Evolutionary conservation across 1,284 basidiomycete species (phyloP).

Genomic region (Vanrija pseudolonga): DNA sequence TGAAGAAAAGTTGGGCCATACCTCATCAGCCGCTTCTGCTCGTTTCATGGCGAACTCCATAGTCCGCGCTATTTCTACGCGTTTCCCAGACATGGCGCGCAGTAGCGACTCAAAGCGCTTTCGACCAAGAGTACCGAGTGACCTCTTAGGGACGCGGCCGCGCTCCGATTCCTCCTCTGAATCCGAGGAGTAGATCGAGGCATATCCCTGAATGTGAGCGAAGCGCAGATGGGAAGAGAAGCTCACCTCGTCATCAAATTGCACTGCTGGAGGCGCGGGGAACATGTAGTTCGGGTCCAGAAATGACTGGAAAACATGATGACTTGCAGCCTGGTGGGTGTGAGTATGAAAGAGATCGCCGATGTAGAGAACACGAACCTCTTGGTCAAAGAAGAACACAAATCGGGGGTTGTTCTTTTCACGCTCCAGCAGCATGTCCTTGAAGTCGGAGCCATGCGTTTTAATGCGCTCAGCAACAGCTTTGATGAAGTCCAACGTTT

Average conservation of each 20-base stretch:
- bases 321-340: constrained; percentile 22
- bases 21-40: constrained; percentile 88
- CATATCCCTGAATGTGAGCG: constrained; percentile 64
- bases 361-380: constrained; percentile 55
- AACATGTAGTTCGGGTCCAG: constrained; percentile 61
- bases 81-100: constrained; percentile 73
- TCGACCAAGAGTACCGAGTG: constrained; percentile 70
- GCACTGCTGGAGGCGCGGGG: constrained; percentile 54
- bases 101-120: constrained; percentile 86
- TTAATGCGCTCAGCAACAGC: constrained; percentile 79
- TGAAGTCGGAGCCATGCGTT: constrained; percentile 74
- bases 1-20: constrained; percentile 32
- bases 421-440: constrained; percentile 66
- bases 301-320: constrained; percentile 74
- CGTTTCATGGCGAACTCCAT: constrained; percentile 96
- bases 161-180: constrained; percentile 90
- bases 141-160: constrained; percentile 66
- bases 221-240: constrained; percentile 1
- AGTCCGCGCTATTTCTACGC: constrained; percentile 85
- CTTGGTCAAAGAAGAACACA: constrained; percentile 66
- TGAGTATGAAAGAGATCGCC: not conserved
- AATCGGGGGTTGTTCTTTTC: constrained; percentile 80
- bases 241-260: constrained; percentile 79
- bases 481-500: constrained; percentile 75
- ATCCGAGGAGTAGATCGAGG: constrained; percentile 89